These are phyloP conservation scores for Eudorina sp. DNA, from an alignment of 139 green algal species.

Conservation along the genomic window DNA sequence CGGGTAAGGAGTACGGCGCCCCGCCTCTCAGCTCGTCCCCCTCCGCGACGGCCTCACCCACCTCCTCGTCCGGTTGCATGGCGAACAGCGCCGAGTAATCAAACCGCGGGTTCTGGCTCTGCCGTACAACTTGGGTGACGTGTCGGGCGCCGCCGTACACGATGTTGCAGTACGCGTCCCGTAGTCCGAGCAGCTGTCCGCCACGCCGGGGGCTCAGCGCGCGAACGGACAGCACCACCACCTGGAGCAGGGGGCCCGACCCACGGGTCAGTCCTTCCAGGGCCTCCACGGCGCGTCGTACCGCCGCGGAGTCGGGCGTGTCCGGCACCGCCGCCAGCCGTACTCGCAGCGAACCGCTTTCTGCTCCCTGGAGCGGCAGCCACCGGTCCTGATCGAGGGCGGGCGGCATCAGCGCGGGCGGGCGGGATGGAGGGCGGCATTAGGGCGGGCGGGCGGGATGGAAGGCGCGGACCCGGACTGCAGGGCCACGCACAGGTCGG, in stretches of 20 bases:
- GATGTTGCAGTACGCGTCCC: slow-evolving; percentile 53
- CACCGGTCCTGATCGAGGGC: slow-evolving; percentile 70
- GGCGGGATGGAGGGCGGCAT: background rate
- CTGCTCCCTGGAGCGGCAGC: slow-evolving; percentile 56
- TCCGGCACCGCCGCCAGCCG: slow-evolving; percentile 58
- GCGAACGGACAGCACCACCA: slow-evolving; percentile 46
- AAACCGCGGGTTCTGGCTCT: slow-evolving; percentile 51
- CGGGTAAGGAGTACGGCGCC: no score
- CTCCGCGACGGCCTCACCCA: background rate
- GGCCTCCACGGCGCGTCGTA: slow-evolving; percentile 52
- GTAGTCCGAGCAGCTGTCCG: slow-evolving; percentile 4
- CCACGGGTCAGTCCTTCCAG: slow-evolving; percentile 47
- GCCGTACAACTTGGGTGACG: slow-evolving; percentile 22
- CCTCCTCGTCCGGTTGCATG: background rate
- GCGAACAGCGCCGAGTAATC: slow-evolving; percentile 41
- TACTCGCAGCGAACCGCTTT: slow-evolving; percentile 58
- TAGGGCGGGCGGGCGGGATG: background rate
- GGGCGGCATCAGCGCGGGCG: no score
- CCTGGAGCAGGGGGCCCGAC: slow-evolving; percentile 7
- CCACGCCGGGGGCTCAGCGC: slow-evolving; percentile 33
- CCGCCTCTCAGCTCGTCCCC: no score
- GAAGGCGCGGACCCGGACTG: no score
- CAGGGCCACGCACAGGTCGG: no score
- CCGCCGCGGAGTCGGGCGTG: slow-evolving; percentile 24
- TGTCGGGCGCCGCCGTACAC: slow-evolving; percentile 47